phyloP scores from a whole-genome alignment of 352 stramenopile species.

The Phytophthora sp. region DNA sequence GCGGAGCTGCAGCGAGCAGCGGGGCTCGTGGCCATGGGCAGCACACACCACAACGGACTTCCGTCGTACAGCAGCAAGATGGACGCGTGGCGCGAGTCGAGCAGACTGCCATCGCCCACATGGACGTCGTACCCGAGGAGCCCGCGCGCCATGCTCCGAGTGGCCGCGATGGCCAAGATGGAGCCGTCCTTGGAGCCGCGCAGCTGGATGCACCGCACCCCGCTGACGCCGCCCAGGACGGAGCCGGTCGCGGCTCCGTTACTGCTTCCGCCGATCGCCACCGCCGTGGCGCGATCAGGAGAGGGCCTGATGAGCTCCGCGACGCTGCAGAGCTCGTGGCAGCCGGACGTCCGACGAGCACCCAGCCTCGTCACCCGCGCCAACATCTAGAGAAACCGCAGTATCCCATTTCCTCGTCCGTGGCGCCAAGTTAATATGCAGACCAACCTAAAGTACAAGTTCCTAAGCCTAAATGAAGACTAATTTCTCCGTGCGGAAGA shows the following conservation, averaged over 20 bases:
- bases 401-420: background rate
- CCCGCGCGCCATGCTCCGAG: constrained; percentile 47
- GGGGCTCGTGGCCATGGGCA: constrained; percentile 25
- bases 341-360: constrained; percentile 29
- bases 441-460: constrained; percentile 16
- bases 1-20: constrained; percentile 35
- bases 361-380: constrained; percentile 26
- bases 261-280: constrained; percentile 43
- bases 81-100: constrained; percentile 29
- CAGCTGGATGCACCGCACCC: constrained; percentile 19
- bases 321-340: constrained; percentile 29
- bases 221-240: constrained; percentile 7
- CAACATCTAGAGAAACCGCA: constrained; percentile 28
- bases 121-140: constrained; percentile 41
- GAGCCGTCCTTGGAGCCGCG: constrained; percentile 20
- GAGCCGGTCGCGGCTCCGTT: constrained; percentile 7
- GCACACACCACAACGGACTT: background rate
- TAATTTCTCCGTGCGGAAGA: constrained; percentile 16
- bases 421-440: constrained; percentile 1
- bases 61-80: constrained; percentile 13
- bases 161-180: constrained; percentile 36
- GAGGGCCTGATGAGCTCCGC: constrained; percentile 32
- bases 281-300: constrained; percentile 37
- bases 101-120: constrained; percentile 7
- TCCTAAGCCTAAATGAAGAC: constrained; percentile 14